Evolutionary conservation across 352 stramenopile species (phyloP).

Genomic region (Phytophthora ohioensis): DNA sequence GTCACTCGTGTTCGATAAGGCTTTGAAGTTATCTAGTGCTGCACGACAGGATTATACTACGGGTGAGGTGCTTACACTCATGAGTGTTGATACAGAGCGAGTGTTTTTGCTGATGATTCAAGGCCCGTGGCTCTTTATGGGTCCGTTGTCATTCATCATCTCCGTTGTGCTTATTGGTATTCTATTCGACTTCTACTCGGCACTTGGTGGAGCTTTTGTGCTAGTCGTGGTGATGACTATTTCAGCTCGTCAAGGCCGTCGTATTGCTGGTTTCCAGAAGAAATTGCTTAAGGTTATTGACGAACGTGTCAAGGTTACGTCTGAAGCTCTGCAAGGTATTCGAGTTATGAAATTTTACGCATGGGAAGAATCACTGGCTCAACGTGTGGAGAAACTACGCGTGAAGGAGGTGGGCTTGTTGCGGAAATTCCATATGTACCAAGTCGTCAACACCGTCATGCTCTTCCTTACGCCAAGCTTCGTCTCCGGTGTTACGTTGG

Average conservation of each 20-base stretch:
- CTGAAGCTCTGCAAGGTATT: slow-evolving; percentile 91
- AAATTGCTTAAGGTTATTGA: slow-evolving; percentile 50
- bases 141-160: slow-evolving; percentile 36
- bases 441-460: slow-evolving; percentile 51
- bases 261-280: slow-evolving; percentile 34
- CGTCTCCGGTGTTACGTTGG: slow-evolving; percentile 27
- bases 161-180: slow-evolving; percentile 43
- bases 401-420: slow-evolving; percentile 47
- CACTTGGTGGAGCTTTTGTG: slow-evolving; percentile 18
- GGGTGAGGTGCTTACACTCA: slow-evolving; percentile 51
- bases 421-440: slow-evolving; percentile 46
- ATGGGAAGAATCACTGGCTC: slow-evolving; percentile 62
- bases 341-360: slow-evolving; percentile 92
- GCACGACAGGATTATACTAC: slow-evolving; percentile 47
- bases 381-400: slow-evolving; percentile 49
- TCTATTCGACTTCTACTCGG: slow-evolving; percentile 39
- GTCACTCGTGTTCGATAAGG: slow-evolving; percentile 52
- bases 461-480: slow-evolving; percentile 47
- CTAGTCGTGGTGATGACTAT: slow-evolving; percentile 31
- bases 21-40: slow-evolving; percentile 70
- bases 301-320: slow-evolving; percentile 91
- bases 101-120: slow-evolving; percentile 45
- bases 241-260: slow-evolving; percentile 17
- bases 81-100: slow-evolving; percentile 50
- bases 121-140: slow-evolving; percentile 41